phyloP scores from a whole-genome alignment of 306 rosid genomes.

The Prinsepia uniflora region DNA sequence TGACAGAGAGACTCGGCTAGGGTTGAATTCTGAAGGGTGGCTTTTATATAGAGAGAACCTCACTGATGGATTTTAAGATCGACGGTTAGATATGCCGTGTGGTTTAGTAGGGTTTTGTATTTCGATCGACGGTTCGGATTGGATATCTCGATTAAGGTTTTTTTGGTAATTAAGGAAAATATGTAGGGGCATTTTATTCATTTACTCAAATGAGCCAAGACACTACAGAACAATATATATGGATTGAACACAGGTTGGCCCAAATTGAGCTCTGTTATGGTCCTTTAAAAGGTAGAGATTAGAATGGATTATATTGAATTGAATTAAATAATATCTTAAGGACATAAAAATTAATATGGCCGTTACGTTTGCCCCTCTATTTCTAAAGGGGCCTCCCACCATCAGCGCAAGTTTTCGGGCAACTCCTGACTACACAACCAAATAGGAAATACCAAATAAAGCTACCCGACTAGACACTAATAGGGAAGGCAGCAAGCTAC shows the following conservation, averaged over 20 bases:
- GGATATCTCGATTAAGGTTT: not conserved
- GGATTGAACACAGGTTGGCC: not conserved
- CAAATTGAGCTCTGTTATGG: too few species aligned
- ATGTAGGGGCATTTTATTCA: not conserved
- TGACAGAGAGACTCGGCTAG: slow-evolving; percentile 9
- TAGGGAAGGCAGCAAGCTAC: too few species aligned
- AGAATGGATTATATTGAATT: too few species aligned
- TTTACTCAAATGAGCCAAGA: not conserved
- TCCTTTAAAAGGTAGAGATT: too few species aligned
- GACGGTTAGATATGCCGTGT: not conserved
- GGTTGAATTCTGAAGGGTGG: not conserved
- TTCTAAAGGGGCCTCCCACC: too few species aligned
- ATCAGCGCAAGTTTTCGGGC: too few species aligned
- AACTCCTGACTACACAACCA: too few species aligned
- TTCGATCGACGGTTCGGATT: not conserved
- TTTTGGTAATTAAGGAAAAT: not conserved
- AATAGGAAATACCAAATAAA: too few species aligned
- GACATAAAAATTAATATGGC: too few species aligned
- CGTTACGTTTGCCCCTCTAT: too few species aligned
- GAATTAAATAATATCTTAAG: too few species aligned
- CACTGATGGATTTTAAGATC: not conserved
- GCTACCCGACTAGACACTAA: too few species aligned
- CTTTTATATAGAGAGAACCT: not conserved
- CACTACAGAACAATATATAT: not conserved
- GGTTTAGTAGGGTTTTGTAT: not conserved